Evolutionary conservation across 495 filamentous ascomycete species (phyloP).

Genomic region (Poronia punctata): DNA sequence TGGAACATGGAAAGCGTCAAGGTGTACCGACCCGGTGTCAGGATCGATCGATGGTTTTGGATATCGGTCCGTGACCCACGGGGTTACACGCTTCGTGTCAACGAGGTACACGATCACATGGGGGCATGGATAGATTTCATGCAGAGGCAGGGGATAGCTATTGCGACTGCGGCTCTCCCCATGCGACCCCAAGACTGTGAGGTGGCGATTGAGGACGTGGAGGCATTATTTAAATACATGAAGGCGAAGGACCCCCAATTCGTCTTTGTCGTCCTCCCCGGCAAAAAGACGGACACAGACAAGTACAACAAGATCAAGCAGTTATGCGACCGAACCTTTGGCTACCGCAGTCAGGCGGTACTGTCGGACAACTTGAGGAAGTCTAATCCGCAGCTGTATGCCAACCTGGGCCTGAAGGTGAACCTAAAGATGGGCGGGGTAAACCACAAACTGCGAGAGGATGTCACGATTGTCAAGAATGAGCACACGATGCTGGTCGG

Average conservation of each 20-base stretch:
- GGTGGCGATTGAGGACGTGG: conserved; percentile 2
- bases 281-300: conserved; percentile 31
- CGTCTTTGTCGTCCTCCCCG: conserved; percentile 59
- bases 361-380: conserved; percentile 46
- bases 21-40: conserved; percentile 22
- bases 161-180: conserved; percentile 10
- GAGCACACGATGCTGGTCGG: conserved; percentile 70
- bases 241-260: conserved; percentile 31
- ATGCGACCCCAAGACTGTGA: not conserved
- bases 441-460: conserved; percentile 55
- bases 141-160: conserved; percentile 29
- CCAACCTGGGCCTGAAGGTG: conserved; percentile 74
- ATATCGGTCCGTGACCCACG: conserved; percentile 18
- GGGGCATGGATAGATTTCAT: conserved; percentile 26
- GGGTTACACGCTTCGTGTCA: not conserved
- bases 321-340: conserved; percentile 54
- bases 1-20: conserved; percentile 34
- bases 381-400: conserved; percentile 46
- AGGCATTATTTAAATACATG: conserved; percentile 14
- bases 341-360: conserved; percentile 59
- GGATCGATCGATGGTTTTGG: conserved; percentile 30
- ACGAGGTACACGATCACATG: conserved; percentile 14
- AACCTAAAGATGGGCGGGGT: conserved; percentile 80
- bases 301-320: conserved; percentile 65
- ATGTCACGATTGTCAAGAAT: conserved; percentile 50